Evolutionary conservation across 345 rosid species (phyloP).

Genomic region (Salix purpurea): DNA sequence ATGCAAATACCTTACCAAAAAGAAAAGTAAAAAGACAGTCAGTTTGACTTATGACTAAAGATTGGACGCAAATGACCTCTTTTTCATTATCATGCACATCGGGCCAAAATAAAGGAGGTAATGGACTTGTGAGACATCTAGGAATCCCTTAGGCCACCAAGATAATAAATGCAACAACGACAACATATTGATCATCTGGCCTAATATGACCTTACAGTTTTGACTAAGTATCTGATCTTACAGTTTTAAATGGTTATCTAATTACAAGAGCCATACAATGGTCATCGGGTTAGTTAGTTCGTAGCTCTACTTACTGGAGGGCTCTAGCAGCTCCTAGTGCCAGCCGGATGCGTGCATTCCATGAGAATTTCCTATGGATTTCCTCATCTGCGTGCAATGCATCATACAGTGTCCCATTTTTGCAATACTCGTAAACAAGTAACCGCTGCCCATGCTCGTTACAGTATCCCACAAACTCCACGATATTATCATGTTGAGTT

Average conservation of each 20-base stretch:
- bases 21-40: neutral
- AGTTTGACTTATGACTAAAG: slow-evolving; percentile 9
- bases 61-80: neutral
- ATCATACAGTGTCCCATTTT: slow-evolving; percentile 69
- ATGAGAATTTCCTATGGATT: slow-evolving; percentile 57
- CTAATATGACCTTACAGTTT: neutral
- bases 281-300: neutral
- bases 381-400: slow-evolving; percentile 66
- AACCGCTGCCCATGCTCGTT: slow-evolving; percentile 69
- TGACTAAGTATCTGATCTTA: neutral
- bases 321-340: slow-evolving; percentile 90
- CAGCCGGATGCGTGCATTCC: slow-evolving; percentile 63
- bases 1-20: slow-evolving; percentile 62
- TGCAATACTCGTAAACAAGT: slow-evolving; percentile 63
- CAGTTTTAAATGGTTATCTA: neutral
- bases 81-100: no score
- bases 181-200: neutral
- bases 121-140: neutral
- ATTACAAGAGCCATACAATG: neutral
- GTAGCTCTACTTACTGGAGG: slow-evolving; percentile 65
- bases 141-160: neutral
- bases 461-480: slow-evolving; percentile 82
- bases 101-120: neutral
- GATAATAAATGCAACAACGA: slow-evolving; percentile 1
- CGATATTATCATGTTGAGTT: slow-evolving; percentile 59